phyloP scores from a whole-genome alignment of 1,139 yeast species.

The Hanseniaspora gamundiae region DNA sequence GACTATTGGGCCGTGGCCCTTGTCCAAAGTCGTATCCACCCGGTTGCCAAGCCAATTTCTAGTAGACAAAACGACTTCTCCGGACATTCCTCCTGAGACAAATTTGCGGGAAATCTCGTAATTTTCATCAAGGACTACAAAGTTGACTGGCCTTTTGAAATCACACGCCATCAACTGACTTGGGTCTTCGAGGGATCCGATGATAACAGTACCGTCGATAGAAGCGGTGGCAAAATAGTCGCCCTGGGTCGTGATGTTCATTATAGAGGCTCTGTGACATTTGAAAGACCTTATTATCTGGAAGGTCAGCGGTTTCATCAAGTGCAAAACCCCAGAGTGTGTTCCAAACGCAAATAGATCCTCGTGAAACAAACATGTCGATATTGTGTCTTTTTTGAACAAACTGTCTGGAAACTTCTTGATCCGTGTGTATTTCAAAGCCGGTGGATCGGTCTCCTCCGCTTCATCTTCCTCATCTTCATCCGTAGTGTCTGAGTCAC shows the following conservation, averaged over 20 bases:
- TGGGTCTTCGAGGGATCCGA: conserved; percentile 56
- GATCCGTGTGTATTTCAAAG: conserved; percentile 59
- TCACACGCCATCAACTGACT: conserved; percentile 63
- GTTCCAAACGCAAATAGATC: conserved; percentile 68
- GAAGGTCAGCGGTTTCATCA: conserved; percentile 44
- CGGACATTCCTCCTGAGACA: conserved; percentile 85
- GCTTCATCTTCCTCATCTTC: conserved; percentile 11
- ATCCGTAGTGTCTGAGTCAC: conserved; percentile 2
- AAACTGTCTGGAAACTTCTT: conserved; percentile 52
- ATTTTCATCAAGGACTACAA: conserved; percentile 68
- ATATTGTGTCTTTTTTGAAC: conserved; percentile 64
- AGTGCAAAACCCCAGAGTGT: conserved; percentile 72
- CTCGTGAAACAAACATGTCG: conserved; percentile 51
- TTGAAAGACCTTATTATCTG: conserved; percentile 55
- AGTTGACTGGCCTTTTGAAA: conserved; percentile 79
- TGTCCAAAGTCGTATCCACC: conserved; percentile 50
- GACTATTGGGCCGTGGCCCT: conserved; percentile 61
- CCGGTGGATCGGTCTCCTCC: conserved; percentile 30
- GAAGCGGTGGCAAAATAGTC: conserved; percentile 72
- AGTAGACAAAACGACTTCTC: conserved; percentile 63
- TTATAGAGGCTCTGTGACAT: conserved; percentile 77
- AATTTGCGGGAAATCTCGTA: conserved; percentile 52
- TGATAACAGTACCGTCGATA: conserved; percentile 83
- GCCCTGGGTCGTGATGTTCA: conserved; percentile 65
- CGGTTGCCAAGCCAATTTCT: conserved; percentile 82